A percentile compares a stretch with the other conserved stretches of the same genome.
Evolutionary conservation across 331 rosid species (phyloP).

Genomic region (Acacia pycnantha): DNA sequence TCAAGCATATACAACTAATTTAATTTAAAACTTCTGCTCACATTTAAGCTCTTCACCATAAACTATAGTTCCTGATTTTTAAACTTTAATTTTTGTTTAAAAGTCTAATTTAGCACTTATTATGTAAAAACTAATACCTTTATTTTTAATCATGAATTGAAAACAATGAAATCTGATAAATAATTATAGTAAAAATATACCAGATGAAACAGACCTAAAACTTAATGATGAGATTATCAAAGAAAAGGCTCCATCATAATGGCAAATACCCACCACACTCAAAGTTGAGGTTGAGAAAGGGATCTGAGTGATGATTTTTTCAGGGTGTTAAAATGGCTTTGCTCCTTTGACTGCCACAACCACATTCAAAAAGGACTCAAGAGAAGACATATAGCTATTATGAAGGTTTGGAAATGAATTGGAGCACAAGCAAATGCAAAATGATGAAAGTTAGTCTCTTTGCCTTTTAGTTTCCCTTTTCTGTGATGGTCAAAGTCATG

Average conservation of each 20-base stretch:
- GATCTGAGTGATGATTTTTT: slow-evolving; percentile 17
- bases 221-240: slow-evolving; percentile 38
- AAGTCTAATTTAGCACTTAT: neutral
- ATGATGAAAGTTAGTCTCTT: slow-evolving; percentile 1
- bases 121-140: neutral
- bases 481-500: slow-evolving; percentile 21
- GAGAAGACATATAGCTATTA: slow-evolving; percentile 39
- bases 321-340: slow-evolving; percentile 25
- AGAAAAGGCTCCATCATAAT: slow-evolving; percentile 22
- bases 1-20: neutral
- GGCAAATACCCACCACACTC: slow-evolving; percentile 37
- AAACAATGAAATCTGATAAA: neutral
- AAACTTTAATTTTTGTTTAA: neutral
- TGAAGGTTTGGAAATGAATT: slow-evolving; percentile 34
- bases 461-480: slow-evolving; percentile 12
- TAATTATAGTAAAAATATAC: neutral
- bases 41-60: neutral
- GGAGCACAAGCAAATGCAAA: slow-evolving; percentile 33
- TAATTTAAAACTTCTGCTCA: neutral
- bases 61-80: neutral
- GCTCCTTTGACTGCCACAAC: slow-evolving; percentile 43
- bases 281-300: slow-evolving; percentile 34
- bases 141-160: neutral
- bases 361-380: slow-evolving; percentile 10
- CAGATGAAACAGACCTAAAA: neutral